These are phyloP conservation scores for Trametes villosa DNA, from an alignment of 768 basidiomycete species.

Conservation along the genomic window DNA sequence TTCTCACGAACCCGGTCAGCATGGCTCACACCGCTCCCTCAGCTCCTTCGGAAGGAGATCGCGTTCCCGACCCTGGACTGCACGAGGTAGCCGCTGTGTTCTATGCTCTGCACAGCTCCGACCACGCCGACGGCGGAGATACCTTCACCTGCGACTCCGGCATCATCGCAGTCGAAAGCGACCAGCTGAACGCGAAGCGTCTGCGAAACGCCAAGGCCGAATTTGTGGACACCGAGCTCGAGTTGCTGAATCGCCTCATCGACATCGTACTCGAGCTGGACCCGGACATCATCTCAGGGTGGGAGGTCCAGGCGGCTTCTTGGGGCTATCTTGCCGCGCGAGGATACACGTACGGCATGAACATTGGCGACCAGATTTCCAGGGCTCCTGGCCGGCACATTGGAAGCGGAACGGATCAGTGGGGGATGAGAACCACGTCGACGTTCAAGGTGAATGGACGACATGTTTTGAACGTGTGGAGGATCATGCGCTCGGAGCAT, in stretches of 20 bases:
- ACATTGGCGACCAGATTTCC: slow-evolving; percentile 73
- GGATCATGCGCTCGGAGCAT: slow-evolving; percentile 87
- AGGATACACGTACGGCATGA: slow-evolving; percentile 67
- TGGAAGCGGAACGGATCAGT: slow-evolving; percentile 55
- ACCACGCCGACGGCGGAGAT: slow-evolving; percentile 40
- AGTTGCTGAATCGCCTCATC: slow-evolving; percentile 75
- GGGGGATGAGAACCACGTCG: slow-evolving; percentile 75
- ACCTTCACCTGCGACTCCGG: slow-evolving; percentile 46
- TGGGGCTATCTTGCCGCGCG: slow-evolving; percentile 92
- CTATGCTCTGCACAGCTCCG: slow-evolving; percentile 68
- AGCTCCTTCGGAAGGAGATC: slow-evolving; percentile 65
- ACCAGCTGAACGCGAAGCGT: slow-evolving; percentile 44
- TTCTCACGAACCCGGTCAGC: background rate
- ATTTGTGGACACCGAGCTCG: slow-evolving; percentile 69
- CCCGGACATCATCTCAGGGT: slow-evolving; percentile 91
- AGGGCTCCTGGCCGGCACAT: slow-evolving; percentile 62
- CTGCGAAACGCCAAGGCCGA: slow-evolving; percentile 53
- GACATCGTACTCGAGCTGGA: slow-evolving; percentile 79
- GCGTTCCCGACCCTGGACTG: slow-evolving; percentile 65
- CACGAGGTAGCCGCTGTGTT: slow-evolving; percentile 74
- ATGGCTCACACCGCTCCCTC: background rate
- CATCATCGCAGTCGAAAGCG: slow-evolving; percentile 54
- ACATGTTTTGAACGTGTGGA: slow-evolving; percentile 92
- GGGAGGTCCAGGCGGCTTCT: slow-evolving; percentile 86
- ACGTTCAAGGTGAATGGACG: slow-evolving; percentile 86